These are phyloP conservation scores for Euphorbia tirucalli DNA, from an alignment of 345 rosid species.

Conservation along the genomic window DNA sequence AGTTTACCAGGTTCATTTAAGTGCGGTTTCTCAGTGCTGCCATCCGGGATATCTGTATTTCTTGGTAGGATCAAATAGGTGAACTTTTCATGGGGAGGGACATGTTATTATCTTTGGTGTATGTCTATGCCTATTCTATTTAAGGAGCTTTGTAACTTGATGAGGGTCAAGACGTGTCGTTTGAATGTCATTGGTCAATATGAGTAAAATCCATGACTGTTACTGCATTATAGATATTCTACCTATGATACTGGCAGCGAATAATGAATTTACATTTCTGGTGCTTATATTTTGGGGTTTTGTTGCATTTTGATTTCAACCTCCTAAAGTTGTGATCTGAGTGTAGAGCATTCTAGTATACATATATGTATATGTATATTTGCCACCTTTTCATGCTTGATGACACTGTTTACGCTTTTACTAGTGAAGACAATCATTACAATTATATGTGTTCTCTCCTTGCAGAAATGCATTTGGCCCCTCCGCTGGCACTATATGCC, in stretches of 20 bases:
- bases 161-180: neutral
- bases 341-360: neutral
- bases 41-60: neutral
- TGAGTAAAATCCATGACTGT: neutral
- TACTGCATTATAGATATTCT: neutral
- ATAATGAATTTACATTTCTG: neutral
- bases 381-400: neutral
- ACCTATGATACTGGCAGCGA: neutral
- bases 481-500: constrained; percentile 77
- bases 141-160: neutral
- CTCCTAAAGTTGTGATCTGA: neutral
- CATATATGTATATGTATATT: neutral
- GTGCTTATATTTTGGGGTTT: neutral
- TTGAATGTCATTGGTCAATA: neutral
- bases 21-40: neutral
- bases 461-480: constrained; percentile 88
- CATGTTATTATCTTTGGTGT: neutral
- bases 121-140: neutral
- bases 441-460: constrained; percentile 13
- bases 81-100: too few species aligned
- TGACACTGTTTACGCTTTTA: neutral
- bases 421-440: neutral
- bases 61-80: neutral
- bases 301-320: neutral
- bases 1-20: neutral